phyloP scores from a whole-genome alignment of 2,329 filamentous ascomycete species.

The Rugonectria rugulosa region DNA sequence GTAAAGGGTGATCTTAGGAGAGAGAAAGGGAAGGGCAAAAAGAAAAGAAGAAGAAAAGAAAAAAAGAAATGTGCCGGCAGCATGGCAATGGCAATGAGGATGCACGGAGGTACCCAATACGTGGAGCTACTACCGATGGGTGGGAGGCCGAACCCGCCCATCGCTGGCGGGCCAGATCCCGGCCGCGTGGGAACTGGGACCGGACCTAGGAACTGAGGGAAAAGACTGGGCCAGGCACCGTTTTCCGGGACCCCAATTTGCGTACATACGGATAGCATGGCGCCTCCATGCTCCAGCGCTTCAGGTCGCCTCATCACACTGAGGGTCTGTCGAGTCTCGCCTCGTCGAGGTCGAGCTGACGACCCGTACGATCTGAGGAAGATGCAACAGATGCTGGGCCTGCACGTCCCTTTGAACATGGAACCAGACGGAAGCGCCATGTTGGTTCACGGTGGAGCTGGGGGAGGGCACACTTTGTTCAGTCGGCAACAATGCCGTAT shows the following conservation, averaged over 20 bases:
- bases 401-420: neutral
- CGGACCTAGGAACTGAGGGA: slow-evolving; percentile 2
- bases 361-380: neutral
- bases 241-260: slow-evolving; percentile 11
- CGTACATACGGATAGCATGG: too few relatives aligned
- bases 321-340: slow-evolving; percentile 1
- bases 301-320: slow-evolving; percentile 2
- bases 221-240: slow-evolving; percentile 7
- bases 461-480: neutral
- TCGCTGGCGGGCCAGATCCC: slow-evolving; percentile 22
- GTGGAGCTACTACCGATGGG: slow-evolving; percentile 14
- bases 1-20: too few relatives aligned
- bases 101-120: neutral
- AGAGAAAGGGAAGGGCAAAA: neutral
- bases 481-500: neutral
- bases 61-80: neutral
- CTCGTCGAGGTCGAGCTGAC: neutral
- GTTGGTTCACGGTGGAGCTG: neutral
- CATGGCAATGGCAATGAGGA: too few relatives aligned
- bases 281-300: slow-evolving; percentile 8
- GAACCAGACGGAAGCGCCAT: slow-evolving; percentile 1
- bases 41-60: neutral
- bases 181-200: slow-evolving; percentile 21
- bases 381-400: neutral
- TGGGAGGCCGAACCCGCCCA: slow-evolving; percentile 20